These are phyloP conservation scores for Talaromyces sp. DNA, from an alignment of 2,329 filamentous ascomycete genomes.

Conservation along the genomic window DNA sequence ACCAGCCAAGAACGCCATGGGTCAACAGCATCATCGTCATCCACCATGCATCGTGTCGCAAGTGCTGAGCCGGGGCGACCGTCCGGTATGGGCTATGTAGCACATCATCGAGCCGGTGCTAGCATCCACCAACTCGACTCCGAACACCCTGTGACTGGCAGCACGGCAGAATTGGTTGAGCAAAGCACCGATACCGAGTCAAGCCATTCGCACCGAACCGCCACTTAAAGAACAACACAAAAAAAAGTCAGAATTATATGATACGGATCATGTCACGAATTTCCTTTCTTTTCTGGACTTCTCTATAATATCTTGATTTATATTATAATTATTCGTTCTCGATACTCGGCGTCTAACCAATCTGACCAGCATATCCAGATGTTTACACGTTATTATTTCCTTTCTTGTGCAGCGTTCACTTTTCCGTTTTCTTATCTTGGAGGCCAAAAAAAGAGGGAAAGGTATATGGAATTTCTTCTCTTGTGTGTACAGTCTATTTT, in stretches of 20 bases:
- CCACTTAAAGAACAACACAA: not conserved
- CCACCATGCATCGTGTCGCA: slow-evolving; percentile 31
- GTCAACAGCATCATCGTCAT: slow-evolving; percentile 37
- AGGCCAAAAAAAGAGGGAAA: slow-evolving; percentile 14
- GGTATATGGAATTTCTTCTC: slow-evolving; percentile 7
- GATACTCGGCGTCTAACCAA: not conserved
- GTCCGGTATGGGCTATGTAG: slow-evolving; percentile 52
- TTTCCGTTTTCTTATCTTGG: not conserved
- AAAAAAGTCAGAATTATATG: slow-evolving; percentile 2
- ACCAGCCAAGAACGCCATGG: slow-evolving; percentile 31
- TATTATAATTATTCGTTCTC: slow-evolving; percentile 5
- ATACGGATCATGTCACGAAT: slow-evolving; percentile 17
- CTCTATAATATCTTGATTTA: not conserved
- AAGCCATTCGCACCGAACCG: not conserved
- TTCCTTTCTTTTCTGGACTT: slow-evolving; percentile 9
- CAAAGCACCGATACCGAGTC: slow-evolving; percentile 25
- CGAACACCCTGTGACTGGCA: slow-evolving; percentile 41
- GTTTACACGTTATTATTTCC: not conserved
- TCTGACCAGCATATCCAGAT: not conserved
- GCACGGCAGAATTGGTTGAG: slow-evolving; percentile 47
- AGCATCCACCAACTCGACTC: slow-evolving; percentile 47
- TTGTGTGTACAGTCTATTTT: slow-evolving; percentile 7
- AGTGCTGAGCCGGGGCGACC: slow-evolving; percentile 40
- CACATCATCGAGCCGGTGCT: slow-evolving; percentile 49
- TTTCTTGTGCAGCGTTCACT: slow-evolving; percentile 13